Conservation (phyloP, 139 green algal species). For the Coelastrella sp. region DNA sequence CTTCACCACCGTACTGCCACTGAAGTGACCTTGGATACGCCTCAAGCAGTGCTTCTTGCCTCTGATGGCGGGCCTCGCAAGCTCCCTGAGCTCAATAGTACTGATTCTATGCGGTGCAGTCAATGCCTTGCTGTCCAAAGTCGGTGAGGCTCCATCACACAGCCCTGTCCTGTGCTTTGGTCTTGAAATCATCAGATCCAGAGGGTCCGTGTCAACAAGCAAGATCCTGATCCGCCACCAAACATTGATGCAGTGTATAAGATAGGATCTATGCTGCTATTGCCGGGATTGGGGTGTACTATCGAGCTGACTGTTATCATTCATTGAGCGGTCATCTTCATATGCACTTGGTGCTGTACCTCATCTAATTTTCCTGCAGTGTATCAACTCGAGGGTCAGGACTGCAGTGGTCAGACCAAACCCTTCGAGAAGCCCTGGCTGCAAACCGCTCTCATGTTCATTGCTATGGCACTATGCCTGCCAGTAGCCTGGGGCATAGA, state of each 20-base stretch:
- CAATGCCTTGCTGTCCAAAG: conserved; percentile 38
- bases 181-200: too few relatives aligned
- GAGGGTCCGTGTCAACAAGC: too few relatives aligned
- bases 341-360: neutral
- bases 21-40: too few relatives aligned
- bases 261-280: too few relatives aligned
- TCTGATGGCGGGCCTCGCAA: neutral
- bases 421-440: conserved; percentile 59
- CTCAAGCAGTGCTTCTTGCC: neutral
- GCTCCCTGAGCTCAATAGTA: neutral
- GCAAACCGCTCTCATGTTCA: conserved; percentile 42
- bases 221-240: too few relatives aligned
- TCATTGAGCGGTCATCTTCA: too few relatives aligned
- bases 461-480: conserved; percentile 45
- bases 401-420: conserved; percentile 24
- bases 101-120: conserved; percentile 36
- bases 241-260: too few relatives aligned
- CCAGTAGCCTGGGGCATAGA: conserved; percentile 28
- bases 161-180: too few relatives aligned
- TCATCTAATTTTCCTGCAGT: conserved; percentile 44
- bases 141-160: neutral
- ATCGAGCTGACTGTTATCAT: neutral
- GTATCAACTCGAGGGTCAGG: conserved; percentile 47
- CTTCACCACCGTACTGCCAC: too few relatives aligned
- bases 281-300: too few relatives aligned